Base-by-base conservation (phyloP, 2,329 filamentous ascomycete genomes). In the Cladosporium phlei region DNA sequence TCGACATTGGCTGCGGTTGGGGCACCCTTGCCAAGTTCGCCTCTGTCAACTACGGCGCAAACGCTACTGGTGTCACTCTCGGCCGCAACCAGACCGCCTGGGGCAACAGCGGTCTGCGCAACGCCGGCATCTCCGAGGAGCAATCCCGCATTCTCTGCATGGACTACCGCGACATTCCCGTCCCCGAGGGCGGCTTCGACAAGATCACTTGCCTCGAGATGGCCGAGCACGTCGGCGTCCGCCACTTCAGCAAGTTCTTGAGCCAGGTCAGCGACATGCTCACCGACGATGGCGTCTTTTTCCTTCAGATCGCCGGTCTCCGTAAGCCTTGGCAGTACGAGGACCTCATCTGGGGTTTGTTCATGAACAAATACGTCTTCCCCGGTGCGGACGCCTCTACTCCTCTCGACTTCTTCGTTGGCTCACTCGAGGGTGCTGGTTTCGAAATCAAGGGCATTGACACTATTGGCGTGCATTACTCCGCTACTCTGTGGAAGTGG, bases 121-220 rank as follows among this genome's bases (percentile, higher is more conserved):
- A 85, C 62, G 83, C 80, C 55, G 88, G 88, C 52, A 81, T 97
- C 52, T 70, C 85, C 43, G 88, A 96, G 69, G 80, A 85, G 59
- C 93, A 98, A 74, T 93, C 86, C 74, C 84, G 81, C 57, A 90
- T 97, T 64, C 75, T 95, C 53, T 97, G 93, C 79, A 87, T 89
- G 80, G 93, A 97, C 69, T 98, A 97, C 76, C 88, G 93, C 63
- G 93, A 97, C 64, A 90, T 93, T 56, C 83, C 87, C 16, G 72
- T 85, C 59, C 85, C 84, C 54, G 49, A 53, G n/a, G 85, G 84
- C 54, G 49, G 52, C 12, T 97, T 91, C 76, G 81, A 94, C 71
- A 95, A 95, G 75, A 96, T 97, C 64, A 95, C 90, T 59, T 95
- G 88, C 69, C 82, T 97, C 46, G 93, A 98, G 71, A 97, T 97